phyloP scores from a whole-genome alignment of 2,329 filamentous ascomycete genomes.

The Epichloe aotearoae region DNA sequence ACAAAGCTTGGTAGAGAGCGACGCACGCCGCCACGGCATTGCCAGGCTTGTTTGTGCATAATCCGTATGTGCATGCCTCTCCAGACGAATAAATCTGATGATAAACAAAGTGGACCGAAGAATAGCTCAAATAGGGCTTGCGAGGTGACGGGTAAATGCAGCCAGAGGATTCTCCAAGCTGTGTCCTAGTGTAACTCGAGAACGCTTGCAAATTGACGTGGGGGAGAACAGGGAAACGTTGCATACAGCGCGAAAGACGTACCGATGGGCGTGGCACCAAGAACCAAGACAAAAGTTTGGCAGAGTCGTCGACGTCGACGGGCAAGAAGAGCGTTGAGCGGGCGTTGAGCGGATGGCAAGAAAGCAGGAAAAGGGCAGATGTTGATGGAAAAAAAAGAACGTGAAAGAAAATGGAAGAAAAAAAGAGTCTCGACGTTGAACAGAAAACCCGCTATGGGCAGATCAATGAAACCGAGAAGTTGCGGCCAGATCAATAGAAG shows the following conservation, averaged over 20 bases:
- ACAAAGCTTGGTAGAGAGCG: not conserved
- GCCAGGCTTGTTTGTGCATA: not conserved
- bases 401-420: not conserved
- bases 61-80: not conserved
- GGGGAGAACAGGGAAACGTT: not conserved
- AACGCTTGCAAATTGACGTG: not conserved
- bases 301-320: not conserved
- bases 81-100: not conserved
- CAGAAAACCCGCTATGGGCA: not conserved
- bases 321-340: not conserved
- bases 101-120: not conserved
- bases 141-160: not conserved
- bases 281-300: not conserved
- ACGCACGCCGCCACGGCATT: conserved; percentile 4
- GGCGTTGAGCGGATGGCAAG: not conserved
- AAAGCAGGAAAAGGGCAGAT: not conserved
- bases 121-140: not conserved
- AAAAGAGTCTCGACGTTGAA: not conserved
- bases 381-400: not conserved
- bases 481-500: not conserved
- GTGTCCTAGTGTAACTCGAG: not conserved
- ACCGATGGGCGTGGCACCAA: not conserved
- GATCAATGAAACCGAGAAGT: not conserved
- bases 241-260: not conserved
- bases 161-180: not conserved